Conservation (phyloP, 2,329 filamentous ascomycete genomes). For the Bisporella sp. region DNA sequence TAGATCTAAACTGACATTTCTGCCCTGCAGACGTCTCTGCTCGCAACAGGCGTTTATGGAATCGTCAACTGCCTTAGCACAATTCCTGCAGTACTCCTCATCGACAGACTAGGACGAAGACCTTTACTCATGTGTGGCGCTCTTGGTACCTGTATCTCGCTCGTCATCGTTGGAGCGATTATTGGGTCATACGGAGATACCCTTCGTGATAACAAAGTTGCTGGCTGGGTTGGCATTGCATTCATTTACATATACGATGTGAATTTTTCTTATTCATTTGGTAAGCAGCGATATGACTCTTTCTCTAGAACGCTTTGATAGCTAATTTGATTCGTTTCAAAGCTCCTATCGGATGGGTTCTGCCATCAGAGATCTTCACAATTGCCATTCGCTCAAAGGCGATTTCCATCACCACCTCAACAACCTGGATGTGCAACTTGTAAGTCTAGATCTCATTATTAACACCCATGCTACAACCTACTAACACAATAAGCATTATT, state of each 20-base stretch:
- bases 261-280: constrained; percentile 26
- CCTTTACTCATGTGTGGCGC: constrained; percentile 36
- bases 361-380: constrained; percentile 53
- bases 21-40: constrained; percentile 31
- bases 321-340: constrained; percentile 26
- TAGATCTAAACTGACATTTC: no score
- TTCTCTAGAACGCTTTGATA: background rate
- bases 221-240: constrained; percentile 51
- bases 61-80: constrained; percentile 45
- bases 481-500: constrained; percentile 17
- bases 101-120: constrained; percentile 29
- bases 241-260: constrained; percentile 50
- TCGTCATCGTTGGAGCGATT: constrained; percentile 49
- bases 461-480: background rate
- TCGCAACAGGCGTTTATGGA: constrained; percentile 52
- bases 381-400: constrained; percentile 50
- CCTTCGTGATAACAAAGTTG: constrained; percentile 39
- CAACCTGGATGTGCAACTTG: constrained; percentile 54
- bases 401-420: constrained; percentile 51
- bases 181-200: constrained; percentile 39
- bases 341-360: constrained; percentile 45
- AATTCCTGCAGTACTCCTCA: constrained; percentile 29
- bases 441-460: background rate
- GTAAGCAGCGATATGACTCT: background rate
- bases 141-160: constrained; percentile 42